Evolutionary conservation across 139 green algal genomes (phyloP).

Genomic region (Marvania coccoides): DNA sequence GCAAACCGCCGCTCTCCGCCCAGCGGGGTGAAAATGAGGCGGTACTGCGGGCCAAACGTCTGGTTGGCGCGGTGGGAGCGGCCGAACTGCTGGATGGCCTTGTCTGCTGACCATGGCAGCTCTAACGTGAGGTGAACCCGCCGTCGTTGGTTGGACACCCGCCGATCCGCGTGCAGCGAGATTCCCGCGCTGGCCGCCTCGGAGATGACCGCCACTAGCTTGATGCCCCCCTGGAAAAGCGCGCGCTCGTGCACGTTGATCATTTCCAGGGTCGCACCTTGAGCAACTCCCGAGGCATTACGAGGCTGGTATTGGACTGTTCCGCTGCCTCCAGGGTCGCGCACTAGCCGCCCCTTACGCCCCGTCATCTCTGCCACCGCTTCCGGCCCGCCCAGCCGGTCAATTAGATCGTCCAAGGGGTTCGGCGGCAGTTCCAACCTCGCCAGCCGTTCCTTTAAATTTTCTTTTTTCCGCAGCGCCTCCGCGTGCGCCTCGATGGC

Average conservation of each 20-base stretch:
- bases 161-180: conserved; percentile 58
- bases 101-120: conserved; percentile 76
- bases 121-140: conserved; percentile 82
- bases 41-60: conserved; percentile 41
- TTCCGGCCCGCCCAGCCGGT: conserved; percentile 62
- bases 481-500: neutral
- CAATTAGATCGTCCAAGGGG: conserved; percentile 78
- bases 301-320: conserved; percentile 35
- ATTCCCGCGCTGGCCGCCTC: conserved; percentile 68
- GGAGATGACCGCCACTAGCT: conserved; percentile 86
- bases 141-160: conserved; percentile 39
- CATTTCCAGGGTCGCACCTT: conserved; percentile 35
- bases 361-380: conserved; percentile 75
- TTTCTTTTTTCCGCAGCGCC: neutral
- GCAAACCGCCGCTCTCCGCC: conserved; percentile 84
- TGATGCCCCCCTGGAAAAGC: conserved; percentile 63
- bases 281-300: conserved; percentile 39
- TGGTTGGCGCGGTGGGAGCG: conserved; percentile 36
- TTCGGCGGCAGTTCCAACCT: conserved; percentile 65
- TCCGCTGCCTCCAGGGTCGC: conserved; percentile 21
- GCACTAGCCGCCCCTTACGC: conserved; percentile 54
- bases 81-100: conserved; percentile 88
- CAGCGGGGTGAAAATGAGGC: conserved; percentile 66
- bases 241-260: conserved; percentile 69
- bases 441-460: conserved; percentile 28